These are phyloP conservation scores for Epichloe sylvatica DNA, from an alignment of 2,329 filamentous ascomycete genomes.

Conservation along the genomic window DNA sequence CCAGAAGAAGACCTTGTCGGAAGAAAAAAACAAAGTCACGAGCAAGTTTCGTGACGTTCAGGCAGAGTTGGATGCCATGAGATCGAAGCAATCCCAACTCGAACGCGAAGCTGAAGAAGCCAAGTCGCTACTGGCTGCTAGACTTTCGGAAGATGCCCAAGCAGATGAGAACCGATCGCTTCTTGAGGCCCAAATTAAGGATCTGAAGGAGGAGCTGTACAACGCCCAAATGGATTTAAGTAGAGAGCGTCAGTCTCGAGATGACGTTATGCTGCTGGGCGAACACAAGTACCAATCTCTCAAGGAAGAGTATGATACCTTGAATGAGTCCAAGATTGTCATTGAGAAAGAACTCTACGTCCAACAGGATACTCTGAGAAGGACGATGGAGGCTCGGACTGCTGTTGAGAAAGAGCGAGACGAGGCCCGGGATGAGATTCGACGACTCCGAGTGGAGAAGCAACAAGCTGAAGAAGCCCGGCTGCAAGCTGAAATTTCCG, in stretches of 20 bases:
- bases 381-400: slow-evolving; percentile 67
- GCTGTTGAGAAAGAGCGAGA: slow-evolving; percentile 78
- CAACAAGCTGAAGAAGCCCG: slow-evolving; percentile 75
- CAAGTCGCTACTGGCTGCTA: slow-evolving; percentile 71
- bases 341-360: slow-evolving; percentile 97
- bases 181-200: slow-evolving; percentile 73
- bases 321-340: slow-evolving; percentile 90
- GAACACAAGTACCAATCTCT: slow-evolving; percentile 77
- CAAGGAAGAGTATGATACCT: slow-evolving; percentile 68
- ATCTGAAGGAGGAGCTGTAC: slow-evolving; percentile 75
- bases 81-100: slow-evolving; percentile 68
- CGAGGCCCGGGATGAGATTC: slow-evolving; percentile 75
- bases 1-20: slow-evolving; percentile 56
- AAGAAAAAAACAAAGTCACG: slow-evolving; percentile 68
- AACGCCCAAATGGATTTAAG: slow-evolving; percentile 78
- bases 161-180: slow-evolving; percentile 68
- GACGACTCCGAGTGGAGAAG: slow-evolving; percentile 69
- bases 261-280: slow-evolving; percentile 80
- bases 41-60: slow-evolving; percentile 69
- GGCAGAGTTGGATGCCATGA: slow-evolving; percentile 76
- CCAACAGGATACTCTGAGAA: slow-evolving; percentile 79
- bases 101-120: slow-evolving; percentile 83
- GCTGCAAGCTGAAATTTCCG: slow-evolving; percentile 63
- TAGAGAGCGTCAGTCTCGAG: slow-evolving; percentile 79
- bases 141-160: slow-evolving; percentile 79